phyloP scores from a whole-genome alignment of 345 rosid species.

The Aquilaria sinensis region DNA sequence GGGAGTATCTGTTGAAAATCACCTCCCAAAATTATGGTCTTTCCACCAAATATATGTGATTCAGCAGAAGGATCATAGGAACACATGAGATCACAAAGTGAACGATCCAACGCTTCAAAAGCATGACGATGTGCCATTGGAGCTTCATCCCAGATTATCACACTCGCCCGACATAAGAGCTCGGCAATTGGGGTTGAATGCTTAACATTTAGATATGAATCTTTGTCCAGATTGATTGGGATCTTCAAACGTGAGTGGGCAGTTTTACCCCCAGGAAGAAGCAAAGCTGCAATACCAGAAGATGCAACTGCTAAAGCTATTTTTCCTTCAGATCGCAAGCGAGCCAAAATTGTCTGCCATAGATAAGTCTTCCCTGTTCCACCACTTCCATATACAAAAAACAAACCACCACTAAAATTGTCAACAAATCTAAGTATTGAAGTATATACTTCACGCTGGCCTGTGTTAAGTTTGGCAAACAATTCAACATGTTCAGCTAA shows the following conservation, averaged over 20 bases:
- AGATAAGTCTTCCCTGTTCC: no score
- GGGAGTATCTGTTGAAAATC: background rate
- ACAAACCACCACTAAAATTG: no score
- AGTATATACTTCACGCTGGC: no score
- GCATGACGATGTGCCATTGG: background rate
- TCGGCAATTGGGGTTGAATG: background rate
- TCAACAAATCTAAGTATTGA: no score
- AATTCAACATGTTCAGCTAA: no score
- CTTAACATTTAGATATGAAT: background rate
- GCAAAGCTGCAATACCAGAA: no score
- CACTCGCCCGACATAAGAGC: background rate
- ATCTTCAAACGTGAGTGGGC: no score
- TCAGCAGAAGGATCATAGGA: background rate
- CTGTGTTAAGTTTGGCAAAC: no score
- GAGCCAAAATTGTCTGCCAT: no score
- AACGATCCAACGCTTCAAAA: background rate
- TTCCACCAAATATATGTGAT: background rate
- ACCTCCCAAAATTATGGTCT: background rate
- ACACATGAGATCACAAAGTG: background rate
- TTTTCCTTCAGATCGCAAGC: no score
- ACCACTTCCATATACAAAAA: no score
- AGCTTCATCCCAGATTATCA: constrained; percentile 11
- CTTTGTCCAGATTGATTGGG: background rate
- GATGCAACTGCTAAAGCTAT: no score
- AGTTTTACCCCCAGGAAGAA: background rate